Conservation (phyloP, 495 filamentous ascomycete genomes). For the Podospora tetraspora region DNA sequence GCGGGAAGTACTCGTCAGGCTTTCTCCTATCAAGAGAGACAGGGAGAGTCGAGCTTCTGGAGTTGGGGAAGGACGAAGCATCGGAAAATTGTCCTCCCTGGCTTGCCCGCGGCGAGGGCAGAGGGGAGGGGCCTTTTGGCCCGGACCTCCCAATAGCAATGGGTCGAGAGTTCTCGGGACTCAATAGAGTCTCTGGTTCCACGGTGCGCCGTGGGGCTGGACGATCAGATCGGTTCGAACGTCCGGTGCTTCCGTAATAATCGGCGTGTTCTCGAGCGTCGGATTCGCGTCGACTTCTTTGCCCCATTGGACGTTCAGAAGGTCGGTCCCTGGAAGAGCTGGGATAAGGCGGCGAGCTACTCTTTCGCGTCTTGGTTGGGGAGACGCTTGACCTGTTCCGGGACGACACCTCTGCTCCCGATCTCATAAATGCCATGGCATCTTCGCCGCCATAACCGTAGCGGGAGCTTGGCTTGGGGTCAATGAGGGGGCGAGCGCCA, state of each 20-base stretch:
- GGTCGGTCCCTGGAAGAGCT: conserved; percentile 16
- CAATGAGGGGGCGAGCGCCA: conserved; percentile 8
- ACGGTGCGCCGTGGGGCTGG: conserved; percentile 13
- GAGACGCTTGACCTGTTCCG: conserved; percentile 8
- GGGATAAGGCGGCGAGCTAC: conserved; percentile 27
- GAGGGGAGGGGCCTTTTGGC: conserved; percentile 14
- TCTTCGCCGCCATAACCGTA: conserved; percentile 16
- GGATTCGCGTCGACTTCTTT: conserved; percentile 18
- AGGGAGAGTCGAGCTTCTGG: conserved; percentile 31
- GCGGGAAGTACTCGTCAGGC: conserved; percentile 27
- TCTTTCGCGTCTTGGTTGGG: conserved; percentile 19
- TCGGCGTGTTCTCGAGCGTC: conserved; percentile 18
- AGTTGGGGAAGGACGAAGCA: conserved; percentile 9
- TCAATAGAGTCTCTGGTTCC: conserved; percentile 17
- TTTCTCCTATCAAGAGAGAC: conserved; percentile 30
- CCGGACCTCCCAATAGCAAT: conserved; percentile 5
- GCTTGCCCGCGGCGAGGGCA: conserved; percentile 11
- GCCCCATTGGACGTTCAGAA: conserved; percentile 18
- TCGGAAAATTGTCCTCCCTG: conserved; percentile 18
- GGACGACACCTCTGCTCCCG: conserved; percentile 16
- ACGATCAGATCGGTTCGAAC: conserved; percentile 13
- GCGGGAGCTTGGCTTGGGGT: conserved; percentile 7
- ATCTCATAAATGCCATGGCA: conserved; percentile 28
- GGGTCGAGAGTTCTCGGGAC: conserved; percentile 15
- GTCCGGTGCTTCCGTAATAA: conserved; percentile 22